Evolutionary conservation across 129 eudicot genomes (phyloP), one percentile per base, ranked within the genome.

Genomic region (Chrysanthemum makinoi): DNA sequence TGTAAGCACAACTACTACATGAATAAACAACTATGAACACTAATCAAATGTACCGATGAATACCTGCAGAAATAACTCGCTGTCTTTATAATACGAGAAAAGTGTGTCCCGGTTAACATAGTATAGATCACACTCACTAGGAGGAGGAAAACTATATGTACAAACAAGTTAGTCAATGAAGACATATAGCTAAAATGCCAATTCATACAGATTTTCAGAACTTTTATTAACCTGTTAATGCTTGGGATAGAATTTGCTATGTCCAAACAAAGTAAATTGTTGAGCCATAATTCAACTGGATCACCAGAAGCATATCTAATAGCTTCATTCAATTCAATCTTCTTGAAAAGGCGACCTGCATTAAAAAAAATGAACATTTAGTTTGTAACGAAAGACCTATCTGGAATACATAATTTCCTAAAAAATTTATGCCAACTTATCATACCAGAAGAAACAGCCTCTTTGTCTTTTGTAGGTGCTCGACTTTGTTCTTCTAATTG

Each of bases 81-180:
- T 90, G 77, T 87, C 96, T 80, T 86, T 90, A 85, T 94, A 95
- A 77, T 86, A 94, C 35, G 99, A 94, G 86, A 94, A 94, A 64
- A 94, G 97, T 19, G 99, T 94, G 58, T 94, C 99, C 33, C 99
- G 92, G 57, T 94, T 90, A 75, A 94, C 97, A 77, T 94, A 94
- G 74, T 89, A 94, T 19, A 94, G 97, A 77, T 94, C 96, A 78
- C 99, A 94, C 59, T 90, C 94, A 52, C 84, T 62, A 0, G 97
- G 95, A 66, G 90, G 81, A 82, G 99, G 99, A 66, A 90, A 63
- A 85, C 97, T 91, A 68, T 65, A 66, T 61, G n/a, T 59, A 72
- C 17, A 67, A 79, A 68, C 46, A 62, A 69, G 56, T 19, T 48
- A 68, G 80, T 60, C 73, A 60, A 68, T 24, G 16, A 28, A 49